These are phyloP conservation scores for Penicillium vulpinum DNA, from an alignment of 2,329 filamentous ascomycete species.

Conservation along the genomic window DNA sequence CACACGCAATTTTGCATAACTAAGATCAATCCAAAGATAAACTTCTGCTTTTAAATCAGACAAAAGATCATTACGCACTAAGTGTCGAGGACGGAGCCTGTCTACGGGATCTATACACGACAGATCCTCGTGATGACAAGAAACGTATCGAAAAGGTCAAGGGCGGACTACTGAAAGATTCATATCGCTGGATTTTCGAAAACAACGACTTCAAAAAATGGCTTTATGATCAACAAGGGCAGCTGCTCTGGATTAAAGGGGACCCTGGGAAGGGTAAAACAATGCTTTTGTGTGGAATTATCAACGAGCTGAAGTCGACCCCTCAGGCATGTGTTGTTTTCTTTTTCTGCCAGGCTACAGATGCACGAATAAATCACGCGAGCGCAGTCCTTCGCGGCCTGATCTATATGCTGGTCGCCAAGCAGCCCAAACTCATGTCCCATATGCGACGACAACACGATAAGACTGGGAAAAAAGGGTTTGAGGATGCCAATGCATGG, in stretches of 20 bases:
- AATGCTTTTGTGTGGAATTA: conserved; percentile 7
- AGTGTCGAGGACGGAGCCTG: too few relatives aligned
- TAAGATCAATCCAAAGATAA: too few relatives aligned
- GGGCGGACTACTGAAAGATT: conserved; percentile 14
- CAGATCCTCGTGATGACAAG: too few relatives aligned
- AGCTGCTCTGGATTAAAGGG: conserved; percentile 26
- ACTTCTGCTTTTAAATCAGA: too few relatives aligned
- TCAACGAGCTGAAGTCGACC: background rate
- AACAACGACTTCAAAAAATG: conserved; percentile 21
- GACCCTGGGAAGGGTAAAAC: conserved; percentile 15
- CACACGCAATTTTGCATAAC: too few relatives aligned
- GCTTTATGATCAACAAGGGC: background rate
- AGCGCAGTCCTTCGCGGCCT: conserved; percentile 47
- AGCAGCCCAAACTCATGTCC: conserved; percentile 35
- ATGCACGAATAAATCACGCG: conserved; percentile 41
- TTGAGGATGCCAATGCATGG: conserved; percentile 44
- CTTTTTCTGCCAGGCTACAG: conserved; percentile 44
- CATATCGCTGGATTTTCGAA: conserved; percentile 22
- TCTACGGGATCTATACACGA: too few relatives aligned
- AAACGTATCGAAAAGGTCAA: too few relatives aligned
- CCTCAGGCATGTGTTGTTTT: background rate
- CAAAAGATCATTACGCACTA: too few relatives aligned
- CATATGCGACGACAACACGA: conserved; percentile 40
- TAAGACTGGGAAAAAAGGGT: conserved; percentile 36
- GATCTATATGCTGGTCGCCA: conserved; percentile 40